Evolutionary conservation across 2,329 filamentous ascomycete species (phyloP), one percentile per base, ranked within the genome.

Genomic region (Trichoderma cornu-damae): DNA sequence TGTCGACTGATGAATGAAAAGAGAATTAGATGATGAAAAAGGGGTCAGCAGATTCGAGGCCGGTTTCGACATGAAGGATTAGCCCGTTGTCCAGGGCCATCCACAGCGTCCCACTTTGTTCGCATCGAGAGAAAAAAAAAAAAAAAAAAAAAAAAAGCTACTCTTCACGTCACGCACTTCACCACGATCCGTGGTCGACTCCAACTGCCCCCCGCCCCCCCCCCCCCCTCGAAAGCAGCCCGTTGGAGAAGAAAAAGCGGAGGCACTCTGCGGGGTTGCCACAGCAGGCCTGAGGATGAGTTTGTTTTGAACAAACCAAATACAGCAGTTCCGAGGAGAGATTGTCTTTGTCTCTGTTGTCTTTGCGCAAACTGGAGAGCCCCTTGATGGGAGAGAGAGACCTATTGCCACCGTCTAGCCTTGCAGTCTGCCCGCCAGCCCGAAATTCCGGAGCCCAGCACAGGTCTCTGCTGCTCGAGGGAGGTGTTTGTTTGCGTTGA

Each of bases 21-120:
- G 42, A 28, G 37, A 12, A 37, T 35, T 30, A 34, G 42, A 37
- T 16, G 42, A 55, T 20, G 51, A 9, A 22, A 16, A 57, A 56
- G 35, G 43, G 44, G 53, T 57, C 53, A 57, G 53, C 53, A 57
- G 53, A 49, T 44, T 49, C 14, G 20, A 57, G 18, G 53, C 32
- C 26, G 44, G 44, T 24, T 16, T 40, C 18, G 53, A 55, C 52
- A 38, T 49, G 53, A 35, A 48, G 34, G 34, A 43, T 49, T 49
- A 57, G 35, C 44, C 53, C 32, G 12, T 32, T 49, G 35, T 26
- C 44, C 53, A 42, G 24, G 22, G 35, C 44, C 53, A 42, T 57
- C 53, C 53, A 57, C 44, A 26, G 34, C 26, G 53, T 56, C 53
- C 53, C 53, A 49, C 53, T 56, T 49, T 42, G 37, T 42, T 40